Evolutionary conservation across 441 rosid genomes (phyloP).

Genomic region (Macaranga tanarius): DNA sequence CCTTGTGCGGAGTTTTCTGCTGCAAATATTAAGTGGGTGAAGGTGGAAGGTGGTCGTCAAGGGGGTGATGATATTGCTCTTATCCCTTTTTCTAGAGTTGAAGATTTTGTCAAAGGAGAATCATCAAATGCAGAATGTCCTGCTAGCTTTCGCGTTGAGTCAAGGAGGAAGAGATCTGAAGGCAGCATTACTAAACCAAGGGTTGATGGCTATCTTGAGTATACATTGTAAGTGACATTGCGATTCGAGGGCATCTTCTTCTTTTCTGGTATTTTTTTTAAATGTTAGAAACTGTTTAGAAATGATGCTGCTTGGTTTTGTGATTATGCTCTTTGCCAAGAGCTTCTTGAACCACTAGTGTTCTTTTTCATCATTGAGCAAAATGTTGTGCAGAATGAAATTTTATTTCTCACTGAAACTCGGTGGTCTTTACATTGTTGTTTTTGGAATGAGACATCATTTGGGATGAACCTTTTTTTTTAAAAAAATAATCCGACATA

Average conservation of each 20-base stretch:
- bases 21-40: conserved; percentile 46
- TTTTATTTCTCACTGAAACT: not conserved
- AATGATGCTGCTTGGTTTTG: not conserved
- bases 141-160: conserved; percentile 51
- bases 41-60: conserved; percentile 54
- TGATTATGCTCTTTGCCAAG: conserved; percentile 1
- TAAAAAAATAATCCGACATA: not conserved
- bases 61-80: conserved; percentile 60
- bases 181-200: conserved; percentile 55
- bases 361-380: not conserved
- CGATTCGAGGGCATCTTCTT: conserved; percentile 14
- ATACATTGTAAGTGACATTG: conserved; percentile 43
- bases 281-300: not conserved
- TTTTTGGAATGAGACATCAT: not conserved
- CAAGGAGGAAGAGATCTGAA: conserved; percentile 56
- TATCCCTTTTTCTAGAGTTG: conserved; percentile 55
- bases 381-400: conserved; percentile 3
- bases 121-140: conserved; percentile 52
- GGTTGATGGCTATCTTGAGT: conserved; percentile 61
- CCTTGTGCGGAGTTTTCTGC: conserved; percentile 53
- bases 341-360: conserved; percentile 1
- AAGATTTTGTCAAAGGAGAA: conserved; percentile 60
- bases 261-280: conserved; percentile 14
- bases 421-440: not conserved
- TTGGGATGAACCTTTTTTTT: not conserved